Evolutionary conservation across 257 asterid species (phyloP).

Genomic region (Osmanthus fragrans): DNA sequence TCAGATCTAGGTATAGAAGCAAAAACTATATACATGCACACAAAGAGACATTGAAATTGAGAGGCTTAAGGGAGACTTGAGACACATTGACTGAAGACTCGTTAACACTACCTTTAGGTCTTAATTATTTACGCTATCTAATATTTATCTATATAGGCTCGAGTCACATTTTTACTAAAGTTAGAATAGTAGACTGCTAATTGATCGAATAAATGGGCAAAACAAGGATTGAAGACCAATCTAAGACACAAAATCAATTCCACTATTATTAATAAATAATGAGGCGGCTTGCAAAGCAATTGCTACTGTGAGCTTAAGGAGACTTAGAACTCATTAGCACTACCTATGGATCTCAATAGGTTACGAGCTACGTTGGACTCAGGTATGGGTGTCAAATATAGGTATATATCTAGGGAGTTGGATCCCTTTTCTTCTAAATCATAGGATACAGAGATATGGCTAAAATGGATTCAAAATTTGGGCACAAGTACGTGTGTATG

Average conservation of each 20-base stretch:
- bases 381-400: too few species aligned
- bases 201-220: constrained; percentile 9
- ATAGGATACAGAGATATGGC: too few species aligned
- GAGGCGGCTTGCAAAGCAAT: not conserved
- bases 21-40: not conserved
- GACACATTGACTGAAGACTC: too few species aligned
- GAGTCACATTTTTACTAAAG: too few species aligned
- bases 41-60: not conserved
- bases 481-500: too few species aligned
- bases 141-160: too few species aligned
- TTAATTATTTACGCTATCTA: not conserved
- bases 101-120: not conserved
- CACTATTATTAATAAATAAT: not conserved
- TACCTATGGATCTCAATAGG: too few species aligned
- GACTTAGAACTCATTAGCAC: not conserved
- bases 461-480: too few species aligned
- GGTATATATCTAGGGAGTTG: too few species aligned
- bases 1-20: not conserved
- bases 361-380: too few species aligned
- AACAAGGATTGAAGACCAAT: not conserved
- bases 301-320: not conserved
- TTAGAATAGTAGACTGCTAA: not conserved
- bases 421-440: too few species aligned
- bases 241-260: not conserved
- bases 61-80: not conserved